Evolutionary conservation across 2,329 filamentous ascomycete genomes (phyloP), one percentile per base, ranked within the genome.

Genomic region (Colletotrichum sp.): DNA sequence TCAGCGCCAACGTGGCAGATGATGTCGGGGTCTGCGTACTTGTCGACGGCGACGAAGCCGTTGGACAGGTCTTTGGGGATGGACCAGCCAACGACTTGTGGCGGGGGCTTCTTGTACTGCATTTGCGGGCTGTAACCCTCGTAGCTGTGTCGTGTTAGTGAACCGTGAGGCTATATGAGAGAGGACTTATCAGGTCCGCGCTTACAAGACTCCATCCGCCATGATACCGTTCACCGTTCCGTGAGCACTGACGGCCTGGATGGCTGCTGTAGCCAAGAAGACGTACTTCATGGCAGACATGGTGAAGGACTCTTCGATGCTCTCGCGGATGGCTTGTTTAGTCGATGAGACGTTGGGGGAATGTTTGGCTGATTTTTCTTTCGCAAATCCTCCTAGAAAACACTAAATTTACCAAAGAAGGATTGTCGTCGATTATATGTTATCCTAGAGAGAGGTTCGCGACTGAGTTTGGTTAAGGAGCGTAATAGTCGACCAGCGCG

Each of bases 21-120:
- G 71, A 87, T 87, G 69, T 85, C 84, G 21, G 79, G 63, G 63
- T 78, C 78, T 24, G 78, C 78, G 57, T 85, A 84, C 48, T 79
- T 79, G 71, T 81, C 85, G 43, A 87, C 86, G 64, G 84, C 83
- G 73, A 87, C 85, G 80, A 82, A 84, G 34, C 84, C 82, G 68
- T 82, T 82, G 78, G 79, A 77, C 10, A 77, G 68, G 66, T 77
- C 75, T 18, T 77, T 52, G 57, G 75, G 71, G 12, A 67, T 70
- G 18, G 74, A 76, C 77, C 77, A 78, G n/a, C 77, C 77, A 8
- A 72, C 65, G 18, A 75, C 75, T 21, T 76, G 72, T 5, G 86
- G 86, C 4, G 78, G 79, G 21, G 74, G 69, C 15, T 77, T 69
- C 61, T 68, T 65, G 67, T 74, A 80, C 21, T 76, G 74, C 74